Conservation (phyloP, 805 yeast genomes). For the Candida glaebosa region DNA sequence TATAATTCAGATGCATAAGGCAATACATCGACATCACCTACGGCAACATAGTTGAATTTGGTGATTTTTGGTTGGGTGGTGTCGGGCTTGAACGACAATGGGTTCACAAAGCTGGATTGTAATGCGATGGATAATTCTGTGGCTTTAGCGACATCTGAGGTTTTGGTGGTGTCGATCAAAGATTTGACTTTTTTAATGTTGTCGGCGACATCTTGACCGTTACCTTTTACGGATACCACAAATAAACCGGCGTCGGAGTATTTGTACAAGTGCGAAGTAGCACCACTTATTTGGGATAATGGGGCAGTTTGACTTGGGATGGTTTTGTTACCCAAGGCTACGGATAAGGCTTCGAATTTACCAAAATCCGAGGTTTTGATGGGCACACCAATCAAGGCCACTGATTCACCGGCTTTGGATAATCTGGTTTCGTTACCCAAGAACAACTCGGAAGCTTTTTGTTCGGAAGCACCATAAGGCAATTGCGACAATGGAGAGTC, state of each 20-base stretch:
- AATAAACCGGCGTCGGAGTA: conserved; percentile 82
- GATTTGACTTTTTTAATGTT: conserved; percentile 60
- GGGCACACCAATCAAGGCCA: conserved; percentile 82
- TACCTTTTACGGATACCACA: conserved; percentile 62
- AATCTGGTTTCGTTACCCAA: conserved; percentile 68
- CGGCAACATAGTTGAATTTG: conserved; percentile 80
- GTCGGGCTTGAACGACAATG: conserved; percentile 27
- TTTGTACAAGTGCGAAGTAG: conserved; percentile 53
- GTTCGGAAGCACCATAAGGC: conserved; percentile 55
- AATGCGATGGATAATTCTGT: conserved; percentile 42
- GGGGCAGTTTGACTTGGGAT: conserved; percentile 51
- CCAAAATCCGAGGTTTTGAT: conserved; percentile 60
- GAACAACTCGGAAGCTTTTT: conserved; percentile 41
- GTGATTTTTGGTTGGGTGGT: conserved; percentile 43
- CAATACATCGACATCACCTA: conserved; percentile 81
- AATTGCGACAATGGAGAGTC: conserved; percentile 64
- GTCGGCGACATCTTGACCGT: conserved; percentile 55
- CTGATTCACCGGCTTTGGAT: conserved; percentile 61
- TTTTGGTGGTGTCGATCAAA: conserved; percentile 26
- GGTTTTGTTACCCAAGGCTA: conserved; percentile 56
- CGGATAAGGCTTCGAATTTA: conserved; percentile 65
- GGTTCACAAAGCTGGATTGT: conserved; percentile 34
- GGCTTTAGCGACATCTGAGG: conserved; percentile 46
- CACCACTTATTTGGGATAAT: conserved; percentile 44
- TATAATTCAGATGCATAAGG: conserved; percentile 90